A percentile compares a stretch with the other conserved stretches of the same genome.
Conservation (phyloP, 306 rosid genomes). For the Corylus heterophylla region DNA sequence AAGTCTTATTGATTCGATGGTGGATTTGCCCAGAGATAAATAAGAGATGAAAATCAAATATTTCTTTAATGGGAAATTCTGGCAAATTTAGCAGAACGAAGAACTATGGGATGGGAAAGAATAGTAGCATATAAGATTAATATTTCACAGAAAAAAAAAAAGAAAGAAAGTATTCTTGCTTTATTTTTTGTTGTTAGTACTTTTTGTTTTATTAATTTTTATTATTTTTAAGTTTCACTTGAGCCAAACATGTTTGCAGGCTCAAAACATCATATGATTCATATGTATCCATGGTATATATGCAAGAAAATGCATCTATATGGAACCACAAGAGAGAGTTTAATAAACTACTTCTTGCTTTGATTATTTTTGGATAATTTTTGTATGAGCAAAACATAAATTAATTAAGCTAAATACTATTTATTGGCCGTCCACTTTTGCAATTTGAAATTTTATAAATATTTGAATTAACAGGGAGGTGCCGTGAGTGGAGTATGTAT, state of each 20-base stretch:
- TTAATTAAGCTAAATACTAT: no score
- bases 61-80: no score
- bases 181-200: background rate
- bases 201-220: no score
- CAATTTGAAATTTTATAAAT: background rate
- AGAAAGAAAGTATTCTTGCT: background rate
- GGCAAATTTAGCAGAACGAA: background rate
- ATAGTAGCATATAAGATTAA: background rate
- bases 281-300: background rate
- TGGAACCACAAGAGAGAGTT: no score
- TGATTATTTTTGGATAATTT: no score
- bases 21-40: no score
- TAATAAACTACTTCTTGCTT: no score
- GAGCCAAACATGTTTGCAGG: background rate
- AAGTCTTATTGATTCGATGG: no score
- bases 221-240: background rate
- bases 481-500: slow-evolving; percentile 58
- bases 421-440: background rate
- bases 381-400: no score
- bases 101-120: background rate
- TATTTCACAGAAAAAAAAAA: background rate
- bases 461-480: slow-evolving; percentile 54
- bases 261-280: background rate
- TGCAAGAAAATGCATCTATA: background rate
- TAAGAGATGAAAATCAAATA: no score